phyloP scores from a whole-genome alignment of 768 basidiomycete genomes.

The Nidula microcarpa region DNA sequence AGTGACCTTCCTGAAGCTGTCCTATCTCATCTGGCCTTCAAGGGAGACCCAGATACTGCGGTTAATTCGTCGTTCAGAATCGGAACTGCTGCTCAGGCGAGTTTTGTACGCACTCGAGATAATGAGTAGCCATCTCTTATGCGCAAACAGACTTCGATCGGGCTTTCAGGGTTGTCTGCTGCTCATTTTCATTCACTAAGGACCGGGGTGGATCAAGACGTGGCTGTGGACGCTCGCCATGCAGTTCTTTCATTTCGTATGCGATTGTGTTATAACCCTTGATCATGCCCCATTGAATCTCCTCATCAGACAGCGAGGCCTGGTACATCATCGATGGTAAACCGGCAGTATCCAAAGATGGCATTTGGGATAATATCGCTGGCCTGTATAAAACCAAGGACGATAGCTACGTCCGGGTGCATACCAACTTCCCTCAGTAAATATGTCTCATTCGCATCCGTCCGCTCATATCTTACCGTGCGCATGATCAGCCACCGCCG shows the following conservation, averaged over 20 bases:
- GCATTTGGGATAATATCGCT: constrained; percentile 45
- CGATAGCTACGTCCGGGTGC: constrained; percentile 46
- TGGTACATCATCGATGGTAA: constrained; percentile 43
- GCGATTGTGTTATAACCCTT: constrained; percentile 8
- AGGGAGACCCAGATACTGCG: constrained; percentile 33
- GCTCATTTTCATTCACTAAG: constrained; percentile 45
- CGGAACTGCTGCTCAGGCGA: constrained; percentile 50
- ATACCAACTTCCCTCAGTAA: constrained; percentile 68
- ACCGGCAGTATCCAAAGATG: constrained; percentile 18
- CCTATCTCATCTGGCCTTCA: constrained; percentile 31
- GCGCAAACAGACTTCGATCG: constrained; percentile 36
- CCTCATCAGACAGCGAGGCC: constrained; percentile 48
- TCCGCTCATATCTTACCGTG: background rate
- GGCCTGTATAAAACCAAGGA: constrained; percentile 55
- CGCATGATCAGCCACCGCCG: constrained; percentile 51
- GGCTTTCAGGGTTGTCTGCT: constrained; percentile 49
- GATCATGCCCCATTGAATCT: background rate
- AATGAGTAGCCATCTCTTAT: background rate
- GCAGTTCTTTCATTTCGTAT: constrained; percentile 53
- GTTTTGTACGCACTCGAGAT: no score
- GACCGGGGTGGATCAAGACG: constrained; percentile 43
- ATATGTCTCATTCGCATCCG: no score
- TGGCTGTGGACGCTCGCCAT: constrained; percentile 52
- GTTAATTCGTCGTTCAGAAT: constrained; percentile 54
- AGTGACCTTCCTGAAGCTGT: constrained; percentile 32